Percentiles rank a stretch among this genome's conserved stretches.
These are phyloP conservation scores for Linum lewisii DNA, from an alignment of 345 rosid species.

Conservation along the genomic window DNA sequence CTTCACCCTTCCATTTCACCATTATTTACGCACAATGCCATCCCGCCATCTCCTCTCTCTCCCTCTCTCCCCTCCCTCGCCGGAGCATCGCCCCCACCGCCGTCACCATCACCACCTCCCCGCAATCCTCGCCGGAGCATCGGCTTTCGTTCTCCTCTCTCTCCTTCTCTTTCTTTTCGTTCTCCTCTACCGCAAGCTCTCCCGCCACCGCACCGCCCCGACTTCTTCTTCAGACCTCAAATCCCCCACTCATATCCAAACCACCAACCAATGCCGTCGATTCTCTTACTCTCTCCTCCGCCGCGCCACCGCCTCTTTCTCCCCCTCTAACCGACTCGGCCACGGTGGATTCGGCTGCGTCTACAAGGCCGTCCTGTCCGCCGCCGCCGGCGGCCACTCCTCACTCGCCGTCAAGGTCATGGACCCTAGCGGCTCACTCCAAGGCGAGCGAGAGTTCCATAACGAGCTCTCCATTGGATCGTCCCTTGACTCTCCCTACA, in stretches of 20 bases:
- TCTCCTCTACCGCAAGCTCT: conserved; percentile 4
- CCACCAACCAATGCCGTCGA: conserved; percentile 1
- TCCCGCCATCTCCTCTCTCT: conserved; percentile 2
- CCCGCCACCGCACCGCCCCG: conserved; percentile 6
- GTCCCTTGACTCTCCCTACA: not conserved
- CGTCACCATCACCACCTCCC: not conserved
- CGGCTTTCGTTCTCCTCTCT: not conserved
- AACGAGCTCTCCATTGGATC: conserved; percentile 33
- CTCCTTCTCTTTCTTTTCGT: not conserved
- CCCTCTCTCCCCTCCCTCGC: not conserved
- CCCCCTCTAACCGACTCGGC: conserved; percentile 1
- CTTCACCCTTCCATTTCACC: not conserved
- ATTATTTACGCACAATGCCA: conserved; percentile 1
- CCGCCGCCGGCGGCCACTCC: too few relatives aligned
- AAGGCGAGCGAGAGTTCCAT: conserved; percentile 74
- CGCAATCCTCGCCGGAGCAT: not conserved
- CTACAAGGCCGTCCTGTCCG: conserved; percentile 44
- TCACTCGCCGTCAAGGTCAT: conserved; percentile 30
- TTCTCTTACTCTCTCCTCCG: conserved; percentile 7
- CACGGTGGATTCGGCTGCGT: conserved; percentile 25
- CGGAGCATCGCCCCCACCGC: not conserved
- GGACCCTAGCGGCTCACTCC: conserved; percentile 47
- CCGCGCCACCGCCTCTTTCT: conserved; percentile 2
- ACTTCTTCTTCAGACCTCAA: conserved; percentile 1
- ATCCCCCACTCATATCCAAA: not conserved